Percentiles rank a stretch among this genome's conserved stretches.
Conservation (phyloP, 768 basidiomycete genomes). For the Boletales sp. region DNA sequence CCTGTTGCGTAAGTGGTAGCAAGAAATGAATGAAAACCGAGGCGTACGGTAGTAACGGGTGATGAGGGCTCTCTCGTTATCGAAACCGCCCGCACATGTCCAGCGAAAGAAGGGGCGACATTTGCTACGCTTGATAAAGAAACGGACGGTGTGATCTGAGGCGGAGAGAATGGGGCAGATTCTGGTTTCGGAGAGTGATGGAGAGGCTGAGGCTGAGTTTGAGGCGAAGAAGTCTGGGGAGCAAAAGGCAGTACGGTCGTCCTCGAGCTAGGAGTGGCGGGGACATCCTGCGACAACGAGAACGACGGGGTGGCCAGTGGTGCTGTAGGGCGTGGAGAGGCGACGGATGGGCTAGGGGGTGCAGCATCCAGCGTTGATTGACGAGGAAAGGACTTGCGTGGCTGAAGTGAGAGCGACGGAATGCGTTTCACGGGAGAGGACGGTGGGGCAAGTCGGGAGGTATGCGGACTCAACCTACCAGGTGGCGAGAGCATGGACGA, state of each 20-base stretch:
- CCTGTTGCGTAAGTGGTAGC: slow-evolving; percentile 7
- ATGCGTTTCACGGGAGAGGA: slow-evolving; percentile 60
- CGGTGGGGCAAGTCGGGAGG: slow-evolving; percentile 30
- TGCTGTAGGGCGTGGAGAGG: slow-evolving; percentile 24
- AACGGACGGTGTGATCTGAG: slow-evolving; percentile 14
- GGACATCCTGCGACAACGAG: slow-evolving; percentile 21
- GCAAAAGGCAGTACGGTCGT: slow-evolving; percentile 38
- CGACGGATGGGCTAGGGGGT: slow-evolving; percentile 27
- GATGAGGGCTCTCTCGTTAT: slow-evolving; percentile 29
- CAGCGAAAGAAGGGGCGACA: slow-evolving; percentile 3
- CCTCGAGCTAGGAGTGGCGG: slow-evolving; percentile 22
- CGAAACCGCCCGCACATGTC: slow-evolving; percentile 11
- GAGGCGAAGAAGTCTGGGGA: slow-evolving; percentile 30
- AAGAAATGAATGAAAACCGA: not conserved
- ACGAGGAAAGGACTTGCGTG: slow-evolving; percentile 49
- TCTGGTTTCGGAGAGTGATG: slow-evolving; percentile 16
- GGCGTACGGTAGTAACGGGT: slow-evolving; percentile 20
- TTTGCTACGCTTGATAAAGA: slow-evolving; percentile 10
- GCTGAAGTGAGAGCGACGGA: slow-evolving; percentile 43
- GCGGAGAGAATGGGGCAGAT: slow-evolving; percentile 8
- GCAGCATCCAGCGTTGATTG: slow-evolving; percentile 37
- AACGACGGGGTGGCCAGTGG: slow-evolving; percentile 6
- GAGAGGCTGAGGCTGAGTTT: slow-evolving; percentile 21
- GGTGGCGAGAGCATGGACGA: slow-evolving; percentile 29
- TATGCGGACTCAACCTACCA: slow-evolving; percentile 22